Conservation (phyloP, 768 basidiomycete genomes). For the Tylopilus sp. region DNA sequence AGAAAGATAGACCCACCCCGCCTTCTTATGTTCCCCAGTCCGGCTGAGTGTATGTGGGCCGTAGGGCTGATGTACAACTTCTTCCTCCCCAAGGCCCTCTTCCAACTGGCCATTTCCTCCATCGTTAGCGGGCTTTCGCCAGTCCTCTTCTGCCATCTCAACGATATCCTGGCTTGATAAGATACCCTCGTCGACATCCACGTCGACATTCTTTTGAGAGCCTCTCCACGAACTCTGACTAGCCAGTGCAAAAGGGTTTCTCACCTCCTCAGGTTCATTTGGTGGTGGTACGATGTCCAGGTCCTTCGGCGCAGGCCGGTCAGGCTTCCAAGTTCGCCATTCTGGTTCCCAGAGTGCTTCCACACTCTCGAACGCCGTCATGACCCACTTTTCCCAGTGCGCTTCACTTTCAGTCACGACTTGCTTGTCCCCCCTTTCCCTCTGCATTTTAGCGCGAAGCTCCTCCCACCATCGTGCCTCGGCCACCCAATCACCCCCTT, state of each 20-base stretch:
- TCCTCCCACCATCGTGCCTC: slow-evolving; percentile 77
- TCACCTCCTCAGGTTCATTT: slow-evolving; percentile 5
- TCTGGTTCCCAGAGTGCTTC: slow-evolving; percentile 79
- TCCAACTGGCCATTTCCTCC: slow-evolving; percentile 14
- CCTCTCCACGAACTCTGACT: slow-evolving; percentile 18
- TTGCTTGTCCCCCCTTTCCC: slow-evolving; percentile 33
- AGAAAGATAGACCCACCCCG: background rate
- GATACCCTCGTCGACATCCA: slow-evolving; percentile 30
- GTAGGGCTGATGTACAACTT: background rate
- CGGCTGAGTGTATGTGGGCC: background rate
- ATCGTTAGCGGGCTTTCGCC: slow-evolving; percentile 8
- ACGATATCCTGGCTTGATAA: slow-evolving; percentile 35
- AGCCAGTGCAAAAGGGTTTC: slow-evolving; percentile 24
- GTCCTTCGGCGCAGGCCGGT: slow-evolving; percentile 3
- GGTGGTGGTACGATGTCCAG: slow-evolving; percentile 15
- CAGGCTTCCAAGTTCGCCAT: slow-evolving; percentile 57
- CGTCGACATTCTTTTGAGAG: slow-evolving; percentile 13
- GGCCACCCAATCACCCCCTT: slow-evolving; percentile 62
- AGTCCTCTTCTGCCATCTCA: slow-evolving; percentile 25
- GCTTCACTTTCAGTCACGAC: slow-evolving; percentile 20
- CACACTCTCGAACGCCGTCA: slow-evolving; percentile 88
- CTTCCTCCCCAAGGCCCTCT: slow-evolving; percentile 10
- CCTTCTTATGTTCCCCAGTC: background rate
- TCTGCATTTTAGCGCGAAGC: slow-evolving; percentile 57
- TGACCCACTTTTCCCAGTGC: slow-evolving; percentile 70